Evolutionary conservation across 495 filamentous ascomycete species (phyloP).

Genomic region (Podospora tetraspora): DNA sequence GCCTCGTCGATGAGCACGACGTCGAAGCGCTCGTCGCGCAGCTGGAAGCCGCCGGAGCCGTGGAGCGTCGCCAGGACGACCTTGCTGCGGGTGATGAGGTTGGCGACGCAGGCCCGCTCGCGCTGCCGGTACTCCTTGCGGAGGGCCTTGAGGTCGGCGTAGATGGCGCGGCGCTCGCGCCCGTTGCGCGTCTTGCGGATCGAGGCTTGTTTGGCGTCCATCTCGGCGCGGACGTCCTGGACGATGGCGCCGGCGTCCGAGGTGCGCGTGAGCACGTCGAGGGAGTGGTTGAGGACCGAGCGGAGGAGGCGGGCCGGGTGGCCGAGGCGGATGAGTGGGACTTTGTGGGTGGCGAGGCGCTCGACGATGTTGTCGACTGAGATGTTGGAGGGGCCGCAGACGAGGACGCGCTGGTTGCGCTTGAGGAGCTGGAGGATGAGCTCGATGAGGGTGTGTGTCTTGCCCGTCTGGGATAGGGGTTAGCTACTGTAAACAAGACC

Average conservation of each 20-base stretch:
- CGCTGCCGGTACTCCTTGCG: conserved; percentile 84
- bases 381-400: conserved; percentile 94
- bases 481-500: background rate
- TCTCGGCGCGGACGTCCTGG: conserved; percentile 84
- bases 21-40: conserved; percentile 78
- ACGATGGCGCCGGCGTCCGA: conserved; percentile 87
- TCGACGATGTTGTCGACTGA: conserved; percentile 99
- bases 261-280: conserved; percentile 88
- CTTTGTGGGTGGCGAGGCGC: conserved; percentile 71
- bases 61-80: conserved; percentile 92
- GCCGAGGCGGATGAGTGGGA: conserved; percentile 84
- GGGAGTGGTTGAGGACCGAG: conserved; percentile 78
- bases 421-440: conserved; percentile 80
- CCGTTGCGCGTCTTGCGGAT: conserved; percentile 82
- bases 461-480: conserved; percentile 60
- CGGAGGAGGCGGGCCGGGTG: conserved; percentile 91
- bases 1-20: conserved; percentile 95
- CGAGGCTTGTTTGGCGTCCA: conserved; percentile 85
- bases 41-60: conserved; percentile 81
- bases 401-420: conserved; percentile 67
- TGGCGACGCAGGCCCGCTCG: conserved; percentile 72
- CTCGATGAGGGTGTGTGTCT: conserved; percentile 96
- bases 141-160: conserved; percentile 75
- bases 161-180: conserved; percentile 74
- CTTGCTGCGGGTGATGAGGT: conserved; percentile 68